phyloP scores from a whole-genome alignment of 345 rosid species.

The Citropsis articulata region DNA sequence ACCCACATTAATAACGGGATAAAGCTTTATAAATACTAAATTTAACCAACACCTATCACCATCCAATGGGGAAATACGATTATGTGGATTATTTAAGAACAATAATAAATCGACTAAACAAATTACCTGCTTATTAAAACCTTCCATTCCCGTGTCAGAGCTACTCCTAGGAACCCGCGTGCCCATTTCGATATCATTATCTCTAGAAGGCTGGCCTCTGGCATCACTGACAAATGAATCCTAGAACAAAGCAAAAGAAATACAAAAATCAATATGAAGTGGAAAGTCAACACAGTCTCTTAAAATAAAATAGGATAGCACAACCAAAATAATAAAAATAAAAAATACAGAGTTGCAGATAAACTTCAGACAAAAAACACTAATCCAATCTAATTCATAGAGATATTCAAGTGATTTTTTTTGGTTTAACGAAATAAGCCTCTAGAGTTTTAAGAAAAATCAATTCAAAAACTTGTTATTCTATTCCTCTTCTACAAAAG shows the following conservation, averaged over 20 bases:
- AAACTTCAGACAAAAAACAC: neutral
- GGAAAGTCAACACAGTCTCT: too few relatives aligned
- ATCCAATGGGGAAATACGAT: neutral
- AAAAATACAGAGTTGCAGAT: too few relatives aligned
- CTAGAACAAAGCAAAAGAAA: conserved; percentile 22
- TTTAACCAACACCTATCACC: neutral
- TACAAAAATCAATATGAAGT: too few relatives aligned
- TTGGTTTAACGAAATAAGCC: neutral
- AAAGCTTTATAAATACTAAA: neutral
- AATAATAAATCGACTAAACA: neutral
- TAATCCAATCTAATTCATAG: neutral
- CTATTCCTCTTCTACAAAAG: neutral
- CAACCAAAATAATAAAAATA: too few relatives aligned
- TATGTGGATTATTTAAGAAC: neutral
- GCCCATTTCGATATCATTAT: conserved; percentile 66
- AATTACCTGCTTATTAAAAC: conserved; percentile 63
- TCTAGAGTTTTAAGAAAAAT: neutral
- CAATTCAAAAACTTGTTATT: neutral
- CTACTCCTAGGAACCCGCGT: conserved; percentile 31
- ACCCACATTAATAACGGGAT: neutral
- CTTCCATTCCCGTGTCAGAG: conserved; percentile 61
- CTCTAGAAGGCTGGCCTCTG: conserved; percentile 25
- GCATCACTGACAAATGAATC: conserved; percentile 49
- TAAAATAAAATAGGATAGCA: neutral
- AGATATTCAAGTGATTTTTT: neutral